Evolutionary conservation across 306 rosid species (phyloP), one percentile per base, ranked within the genome.

Genomic region (Albizia julibrissin): DNA sequence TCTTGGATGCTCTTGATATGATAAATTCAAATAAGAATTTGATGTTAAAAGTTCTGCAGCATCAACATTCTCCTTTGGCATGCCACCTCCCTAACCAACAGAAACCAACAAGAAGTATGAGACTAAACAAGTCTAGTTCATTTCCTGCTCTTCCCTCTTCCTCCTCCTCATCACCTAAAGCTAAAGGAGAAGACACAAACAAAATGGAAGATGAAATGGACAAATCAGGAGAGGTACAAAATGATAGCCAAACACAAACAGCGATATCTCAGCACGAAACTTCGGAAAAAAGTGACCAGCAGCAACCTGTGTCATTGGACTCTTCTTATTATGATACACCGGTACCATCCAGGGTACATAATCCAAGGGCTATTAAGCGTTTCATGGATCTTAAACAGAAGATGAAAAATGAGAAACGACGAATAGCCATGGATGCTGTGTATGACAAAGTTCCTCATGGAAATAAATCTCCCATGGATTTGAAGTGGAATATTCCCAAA

Each of bases 401-500:
- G 88, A 76, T 92, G 58, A 92, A 80, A 80, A 83, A 85, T 13
- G 95, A 91, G 77, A 91, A 86, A 83, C 68, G 29, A 39, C 84
- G 90, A 44, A 90, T 92, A 59, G 40, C 95, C 49, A 91, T 87
- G 97, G 98, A 94, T 59, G 91, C 87, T 26, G 52, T 92, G 54
- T 82, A 89, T 52, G 93, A 94, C 81, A 94, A 91, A 83, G 79
- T 94, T 84, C 97, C 98, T 79, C 84, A 54, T 2, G 97, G 93
- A 43, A 80, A 79, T 12, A 88, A 70, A 31, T 6, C 82, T 74
- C 72, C 89, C 0, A 80, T 77, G 12, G 87, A 77, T 33, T 47
- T 80, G 10, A 87, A 69, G 83, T 8, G 65, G 65, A 84, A 79
- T 16, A 69, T 85, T 9, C 64, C 64, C 50, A 80, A 84, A 88